Conservation (phyloP, 805 yeast species). For the Dipodascopsis uninucleata region DNA sequence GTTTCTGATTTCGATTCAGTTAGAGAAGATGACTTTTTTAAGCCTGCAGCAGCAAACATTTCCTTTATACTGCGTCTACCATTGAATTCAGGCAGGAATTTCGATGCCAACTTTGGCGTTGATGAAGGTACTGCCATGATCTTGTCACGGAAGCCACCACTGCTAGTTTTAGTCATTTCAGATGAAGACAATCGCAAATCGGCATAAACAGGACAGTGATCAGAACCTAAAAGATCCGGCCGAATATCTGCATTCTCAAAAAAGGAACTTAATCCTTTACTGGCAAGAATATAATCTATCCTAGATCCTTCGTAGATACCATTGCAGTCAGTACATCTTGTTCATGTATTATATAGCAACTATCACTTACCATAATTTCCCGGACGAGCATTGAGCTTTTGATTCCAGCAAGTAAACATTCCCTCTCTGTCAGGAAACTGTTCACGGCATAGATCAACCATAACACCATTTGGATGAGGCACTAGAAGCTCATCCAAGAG, state of each 20-base stretch:
- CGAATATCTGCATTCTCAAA: conserved; percentile 54
- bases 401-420: conserved; percentile 92
- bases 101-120: conserved; percentile 18
- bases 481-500: conserved; percentile 18
- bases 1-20: no score
- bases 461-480: conserved; percentile 16
- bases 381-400: conserved; percentile 68
- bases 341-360: no score
- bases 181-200: conserved; percentile 47
- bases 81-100: conserved; percentile 18
- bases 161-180: neutral
- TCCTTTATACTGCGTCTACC: conserved; percentile 21
- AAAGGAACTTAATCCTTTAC: conserved; percentile 39
- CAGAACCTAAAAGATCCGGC: conserved; percentile 76
- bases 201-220: conserved; percentile 86
- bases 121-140: neutral
- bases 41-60: no score
- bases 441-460: conserved; percentile 40
- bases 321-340: neutral
- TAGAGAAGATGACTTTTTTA: no score
- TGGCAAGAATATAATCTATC: conserved; percentile 68
- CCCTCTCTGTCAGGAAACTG: conserved; percentile 54
- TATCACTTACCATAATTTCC: conserved; percentile 47
- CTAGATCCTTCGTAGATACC: conserved; percentile 65
- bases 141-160: no score